Evolutionary conservation across 495 filamentous ascomycete genomes (phyloP).

Genomic region (Penicillium lividum): DNA sequence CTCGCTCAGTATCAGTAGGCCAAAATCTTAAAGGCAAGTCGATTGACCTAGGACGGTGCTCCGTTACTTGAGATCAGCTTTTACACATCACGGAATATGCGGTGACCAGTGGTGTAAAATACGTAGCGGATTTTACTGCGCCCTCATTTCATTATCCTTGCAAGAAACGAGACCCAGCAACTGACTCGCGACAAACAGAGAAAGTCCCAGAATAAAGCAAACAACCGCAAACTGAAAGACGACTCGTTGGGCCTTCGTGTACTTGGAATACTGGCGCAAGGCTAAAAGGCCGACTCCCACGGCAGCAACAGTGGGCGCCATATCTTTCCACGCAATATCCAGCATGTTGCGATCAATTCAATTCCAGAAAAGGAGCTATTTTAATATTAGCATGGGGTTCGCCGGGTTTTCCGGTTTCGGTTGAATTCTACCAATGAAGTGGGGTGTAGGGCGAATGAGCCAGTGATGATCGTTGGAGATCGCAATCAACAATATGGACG

Average conservation of each 20-base stretch:
- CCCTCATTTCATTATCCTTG: too few relatives aligned
- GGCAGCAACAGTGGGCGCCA: not conserved
- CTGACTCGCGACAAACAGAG: not conserved
- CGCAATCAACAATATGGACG: not conserved
- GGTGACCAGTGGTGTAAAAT: too few relatives aligned
- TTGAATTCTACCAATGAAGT: not conserved
- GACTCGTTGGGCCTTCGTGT: not conserved
- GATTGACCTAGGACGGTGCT: too few relatives aligned
- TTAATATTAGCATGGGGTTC: too few relatives aligned
- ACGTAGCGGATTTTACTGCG: too few relatives aligned
- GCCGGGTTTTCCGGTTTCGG: not conserved
- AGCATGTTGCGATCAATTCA: not conserved
- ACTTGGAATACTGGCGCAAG: not conserved
- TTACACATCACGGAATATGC: too few relatives aligned
- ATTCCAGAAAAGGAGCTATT: too few relatives aligned
- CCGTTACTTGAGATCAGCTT: too few relatives aligned
- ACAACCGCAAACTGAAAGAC: not conserved
- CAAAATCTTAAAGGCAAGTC: too few relatives aligned
- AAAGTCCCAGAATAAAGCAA: not conserved
- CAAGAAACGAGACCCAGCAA: not conserved
- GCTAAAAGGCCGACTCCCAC: not conserved
- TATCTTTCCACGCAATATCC: not conserved
- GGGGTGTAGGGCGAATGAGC: not conserved
- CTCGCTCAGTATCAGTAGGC: too few relatives aligned
- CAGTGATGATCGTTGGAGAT: not conserved